Conservation (phyloP, 768 basidiomycete genomes). For the Fomitopsis pulvina region DNA sequence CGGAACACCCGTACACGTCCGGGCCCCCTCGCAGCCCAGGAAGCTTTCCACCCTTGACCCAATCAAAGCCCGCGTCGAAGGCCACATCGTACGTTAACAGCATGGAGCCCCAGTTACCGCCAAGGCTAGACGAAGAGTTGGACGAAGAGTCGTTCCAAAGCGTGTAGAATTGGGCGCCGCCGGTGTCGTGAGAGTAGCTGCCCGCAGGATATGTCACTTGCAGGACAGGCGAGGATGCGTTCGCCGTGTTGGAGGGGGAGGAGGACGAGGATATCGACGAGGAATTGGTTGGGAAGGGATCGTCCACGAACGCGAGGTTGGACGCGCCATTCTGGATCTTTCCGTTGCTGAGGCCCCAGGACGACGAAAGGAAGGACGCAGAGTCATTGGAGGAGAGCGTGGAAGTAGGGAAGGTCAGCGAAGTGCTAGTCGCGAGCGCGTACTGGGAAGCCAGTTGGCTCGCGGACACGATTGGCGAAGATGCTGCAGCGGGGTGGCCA, state of each 20-base stretch:
- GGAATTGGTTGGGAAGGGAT: slow-evolving; percentile 53
- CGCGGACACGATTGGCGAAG: slow-evolving; percentile 10
- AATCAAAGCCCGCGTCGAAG: slow-evolving; percentile 59
- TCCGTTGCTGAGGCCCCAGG: slow-evolving; percentile 59
- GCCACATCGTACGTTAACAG: slow-evolving; percentile 69
- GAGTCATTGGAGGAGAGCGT: slow-evolving; percentile 47
- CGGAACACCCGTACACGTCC: slow-evolving; percentile 57
- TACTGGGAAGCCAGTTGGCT: slow-evolving; percentile 40
- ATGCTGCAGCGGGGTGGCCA: too few species aligned
- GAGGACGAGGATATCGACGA: slow-evolving; percentile 3
- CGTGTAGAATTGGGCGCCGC: slow-evolving; percentile 63
- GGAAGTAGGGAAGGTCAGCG: slow-evolving; percentile 57
- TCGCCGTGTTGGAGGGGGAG: slow-evolving; percentile 13
- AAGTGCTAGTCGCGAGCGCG: slow-evolving; percentile 52
- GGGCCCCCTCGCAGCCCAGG: slow-evolving; percentile 71
- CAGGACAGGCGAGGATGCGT: slow-evolving; percentile 34
- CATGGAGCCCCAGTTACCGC: slow-evolving; percentile 57
- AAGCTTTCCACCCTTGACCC: slow-evolving; percentile 73
- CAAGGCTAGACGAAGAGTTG: slow-evolving; percentile 10
- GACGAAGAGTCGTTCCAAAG: slow-evolving; percentile 60
- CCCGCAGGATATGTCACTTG: slow-evolving; percentile 59
- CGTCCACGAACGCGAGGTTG: slow-evolving; percentile 56
- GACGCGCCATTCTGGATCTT: slow-evolving; percentile 50
- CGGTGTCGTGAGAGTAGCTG: slow-evolving; percentile 50
- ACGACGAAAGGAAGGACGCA: slow-evolving; percentile 40